Base-by-base conservation (phyloP, 2,329 filamentous ascomycete species). In the Aspergillus fijiensis region DNA sequence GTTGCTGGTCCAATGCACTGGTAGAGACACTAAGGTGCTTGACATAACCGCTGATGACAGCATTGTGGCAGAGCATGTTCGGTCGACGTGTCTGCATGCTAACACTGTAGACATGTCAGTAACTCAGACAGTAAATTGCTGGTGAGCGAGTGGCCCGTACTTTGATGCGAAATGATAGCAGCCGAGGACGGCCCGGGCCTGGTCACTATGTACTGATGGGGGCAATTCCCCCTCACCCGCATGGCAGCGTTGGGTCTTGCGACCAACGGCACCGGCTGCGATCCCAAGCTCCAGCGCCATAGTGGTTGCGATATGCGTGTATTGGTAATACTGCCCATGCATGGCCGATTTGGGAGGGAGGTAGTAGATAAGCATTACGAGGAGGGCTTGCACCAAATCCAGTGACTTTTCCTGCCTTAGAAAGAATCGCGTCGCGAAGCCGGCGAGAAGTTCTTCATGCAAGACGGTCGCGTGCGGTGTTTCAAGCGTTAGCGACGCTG, bases 281-380 rank as follows among this genome's bases (percentile, higher is more conserved):
- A 55, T 48, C 9, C 52, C 52, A 21, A 55, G 52, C 25, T 55
- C 52, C 5, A 55, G 52, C 10, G 52, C 39, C 52, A 55, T 55
- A 14, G 52, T 55, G 25, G 79, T 77, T 5, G 81, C 81, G 63
- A 83, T 80, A 60, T 82, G 80, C 21, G 81, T 79, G 58, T 82
- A 80, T 65, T 83, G 80, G 66, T 82, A 83, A 65, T 81, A 78
- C 58, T 82, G 81, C 57, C 82, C 64, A 60, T 79, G 76, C 54
- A 78, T 72, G 55, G 79, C 80, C 57, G 79, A 77, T 19, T 76
- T 74, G 2, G 81, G 80, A 3, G 81, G 81, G 62, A 77, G 77
- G 63, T 82, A 83, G 74, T 80, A 84, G 35, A 82, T 69, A 27
- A 78, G 78, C 67, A 78, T 80, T 57, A 84, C 63, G 49, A 81